These are phyloP conservation scores for Chloranthus sessilifolius DNA, from an alignment of 164 flowering plant species.

Conservation along the genomic window DNA sequence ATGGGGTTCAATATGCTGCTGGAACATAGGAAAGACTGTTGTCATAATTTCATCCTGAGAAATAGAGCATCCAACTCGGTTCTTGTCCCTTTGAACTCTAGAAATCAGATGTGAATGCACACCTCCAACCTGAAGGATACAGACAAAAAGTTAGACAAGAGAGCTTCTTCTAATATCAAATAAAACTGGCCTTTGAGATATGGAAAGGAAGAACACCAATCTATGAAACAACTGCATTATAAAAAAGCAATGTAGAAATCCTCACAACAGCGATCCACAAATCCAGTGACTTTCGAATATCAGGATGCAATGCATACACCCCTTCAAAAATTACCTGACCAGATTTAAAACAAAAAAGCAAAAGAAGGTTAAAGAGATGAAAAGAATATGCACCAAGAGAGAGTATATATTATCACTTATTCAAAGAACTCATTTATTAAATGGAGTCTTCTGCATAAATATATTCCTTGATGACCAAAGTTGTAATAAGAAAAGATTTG, in stretches of 20 bases:
- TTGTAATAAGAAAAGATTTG: no score
- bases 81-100: conserved; percentile 96
- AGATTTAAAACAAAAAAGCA: conserved; percentile 8
- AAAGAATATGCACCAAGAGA: conserved; percentile 1
- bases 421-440: no score
- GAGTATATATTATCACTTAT: no score
- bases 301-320: conserved; percentile 95
- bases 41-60: conserved; percentile 94
- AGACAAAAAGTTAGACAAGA: conserved; percentile 9
- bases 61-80: conserved; percentile 64
- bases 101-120: conserved; percentile 97
- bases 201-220: no score
- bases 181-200: no score
- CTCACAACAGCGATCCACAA: conserved; percentile 99
- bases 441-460: no score
- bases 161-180: no score
- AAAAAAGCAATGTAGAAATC: not conserved
- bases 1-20: conserved; percentile 96
- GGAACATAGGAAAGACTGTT: conserved; percentile 97
- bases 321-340: conserved; percentile 94
- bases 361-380: not conserved
- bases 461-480: no score
- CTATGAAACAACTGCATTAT: no score
- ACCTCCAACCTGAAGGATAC: conserved; percentile 81
- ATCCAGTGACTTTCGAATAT: conserved; percentile 78